Evolutionary conservation across 2,329 filamentous ascomycete genomes (phyloP).

Genomic region (Eutypa lata): DNA sequence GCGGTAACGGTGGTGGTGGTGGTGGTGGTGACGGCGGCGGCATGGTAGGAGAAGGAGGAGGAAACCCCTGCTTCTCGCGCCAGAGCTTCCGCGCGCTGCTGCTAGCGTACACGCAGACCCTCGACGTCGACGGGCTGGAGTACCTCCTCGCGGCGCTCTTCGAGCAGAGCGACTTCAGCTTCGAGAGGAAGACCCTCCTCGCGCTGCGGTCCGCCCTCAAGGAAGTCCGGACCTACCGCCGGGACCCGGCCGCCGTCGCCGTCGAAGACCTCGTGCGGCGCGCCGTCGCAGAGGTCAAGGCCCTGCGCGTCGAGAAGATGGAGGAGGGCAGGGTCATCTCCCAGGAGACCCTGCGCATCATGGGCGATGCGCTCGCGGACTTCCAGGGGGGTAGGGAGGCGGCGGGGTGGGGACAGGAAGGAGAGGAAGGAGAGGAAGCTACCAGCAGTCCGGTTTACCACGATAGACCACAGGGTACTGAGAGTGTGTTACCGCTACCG

Average conservation of each 20-base stretch:
- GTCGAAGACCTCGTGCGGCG: slow-evolving; percentile 15
- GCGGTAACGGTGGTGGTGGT: too few species aligned
- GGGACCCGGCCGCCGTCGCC: not conserved
- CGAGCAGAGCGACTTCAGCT: slow-evolving; percentile 2
- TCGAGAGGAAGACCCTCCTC: slow-evolving; percentile 15
- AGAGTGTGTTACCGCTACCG: too few species aligned
- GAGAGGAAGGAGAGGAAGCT: not conserved
- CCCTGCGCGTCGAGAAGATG: slow-evolving; percentile 11
- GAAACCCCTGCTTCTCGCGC: slow-evolving; percentile 25
- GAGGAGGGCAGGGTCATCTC: slow-evolving; percentile 16
- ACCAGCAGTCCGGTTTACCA: slow-evolving; percentile 4
- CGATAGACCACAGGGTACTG: too few species aligned
- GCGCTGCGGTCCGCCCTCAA: slow-evolving; percentile 20
- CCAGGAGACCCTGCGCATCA: slow-evolving; percentile 21
- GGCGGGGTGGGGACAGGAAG: not conserved
- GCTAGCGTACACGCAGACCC: slow-evolving; percentile 18
- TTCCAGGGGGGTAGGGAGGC: slow-evolving; percentile 5
- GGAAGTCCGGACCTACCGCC: slow-evolving; percentile 8
- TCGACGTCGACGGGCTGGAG: slow-evolving; percentile 17
- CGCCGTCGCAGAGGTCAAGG: slow-evolving; percentile 7
- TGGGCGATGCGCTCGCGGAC: slow-evolving; percentile 20
- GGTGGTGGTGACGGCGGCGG: too few species aligned
- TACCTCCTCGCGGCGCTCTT: slow-evolving; percentile 19
- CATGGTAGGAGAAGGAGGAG: too few species aligned
- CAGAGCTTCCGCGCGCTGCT: slow-evolving; percentile 19